Evolutionary conservation across 164 flowering plant genomes (phyloP), one percentile per base, ranked within the genome.

Genomic region (Liquidambar formosana): DNA sequence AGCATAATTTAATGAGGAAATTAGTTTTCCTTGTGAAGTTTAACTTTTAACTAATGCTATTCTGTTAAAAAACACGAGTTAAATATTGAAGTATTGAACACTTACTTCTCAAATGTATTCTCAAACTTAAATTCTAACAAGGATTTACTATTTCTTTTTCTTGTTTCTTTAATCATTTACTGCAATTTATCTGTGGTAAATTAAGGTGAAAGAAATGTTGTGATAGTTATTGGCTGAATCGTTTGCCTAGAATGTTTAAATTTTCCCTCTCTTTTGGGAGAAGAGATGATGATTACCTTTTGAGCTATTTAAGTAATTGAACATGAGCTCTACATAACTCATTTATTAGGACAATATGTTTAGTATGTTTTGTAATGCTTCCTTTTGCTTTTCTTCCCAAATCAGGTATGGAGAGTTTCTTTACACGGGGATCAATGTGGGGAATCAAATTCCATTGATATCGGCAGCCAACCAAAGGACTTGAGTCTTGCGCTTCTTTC

Each of bases 391-490:
- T 64, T 57, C 9, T 57, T 44, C 13, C 66, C 1, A 47, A 58
- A 52, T 70, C 78, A 91, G 99, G 78, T 94, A 51, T 86, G 87
- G 81, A 89, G 97, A 78, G 78, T 80, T 81, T 72, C 88, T 72
- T 64, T 88, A 4, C 78, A 47, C 58, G 97, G 77, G 33, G 92
- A 86, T 79, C 89, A 91, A 66, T 92, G 90, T 81, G 94, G 90
- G 64, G 90, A 88, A 66, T 89, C 83, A 47, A 86, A 80, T 47
- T 61, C 75, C 27, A 64, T 91, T 68, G 97, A 95, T 77, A 64
- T 95, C 71, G 97, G 96, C 45, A 79, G 77, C 77, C 99, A 93
- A 71, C 97, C 99, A 41, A 87, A 89, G 79, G 99, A 92, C 74
- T 75, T 95, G 71, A 85, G 83, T 76, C 77, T 87, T 81, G 88